Conservation (phyloP, 257 asterid genomes). For the Mitragyna speciosa region DNA sequence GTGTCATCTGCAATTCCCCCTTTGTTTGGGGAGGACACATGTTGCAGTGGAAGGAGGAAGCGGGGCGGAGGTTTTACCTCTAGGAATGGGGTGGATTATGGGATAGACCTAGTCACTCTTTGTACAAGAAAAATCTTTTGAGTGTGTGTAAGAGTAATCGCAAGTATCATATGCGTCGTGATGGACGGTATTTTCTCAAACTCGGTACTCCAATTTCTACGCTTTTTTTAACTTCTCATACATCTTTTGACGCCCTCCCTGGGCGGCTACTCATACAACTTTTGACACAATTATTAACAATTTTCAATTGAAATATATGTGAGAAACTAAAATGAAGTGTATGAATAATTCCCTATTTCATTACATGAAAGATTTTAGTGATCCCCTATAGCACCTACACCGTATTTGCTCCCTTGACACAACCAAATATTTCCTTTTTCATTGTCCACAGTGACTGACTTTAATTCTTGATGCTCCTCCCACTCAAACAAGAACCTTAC, state of each 20-base stretch:
- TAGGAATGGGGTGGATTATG: neutral
- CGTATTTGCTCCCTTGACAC: too few species aligned
- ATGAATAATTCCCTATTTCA: neutral
- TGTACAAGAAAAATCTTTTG: too few species aligned
- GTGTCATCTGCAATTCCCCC: neutral
- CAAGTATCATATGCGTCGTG: neutral
- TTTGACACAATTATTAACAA: too few species aligned
- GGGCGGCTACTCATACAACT: too few species aligned
- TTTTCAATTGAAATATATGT: too few species aligned
- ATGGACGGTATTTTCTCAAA: neutral
- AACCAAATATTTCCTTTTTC: neutral
- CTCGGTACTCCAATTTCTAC: too few species aligned
- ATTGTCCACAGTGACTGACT: neutral
- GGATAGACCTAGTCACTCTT: neutral
- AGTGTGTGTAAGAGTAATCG: too few species aligned
- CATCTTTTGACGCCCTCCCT: too few species aligned
- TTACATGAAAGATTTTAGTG: neutral
- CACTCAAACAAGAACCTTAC: neutral
- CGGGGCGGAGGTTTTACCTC: neutral
- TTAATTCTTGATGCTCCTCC: neutral
- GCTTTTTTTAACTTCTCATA: too few species aligned
- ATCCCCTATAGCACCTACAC: neutral
- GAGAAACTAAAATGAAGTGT: too few species aligned
- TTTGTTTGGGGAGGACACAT: neutral
- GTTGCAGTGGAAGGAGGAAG: neutral